Conservation (phyloP, 129 eudicot species). For the Heracleum sosnowskyi region DNA sequence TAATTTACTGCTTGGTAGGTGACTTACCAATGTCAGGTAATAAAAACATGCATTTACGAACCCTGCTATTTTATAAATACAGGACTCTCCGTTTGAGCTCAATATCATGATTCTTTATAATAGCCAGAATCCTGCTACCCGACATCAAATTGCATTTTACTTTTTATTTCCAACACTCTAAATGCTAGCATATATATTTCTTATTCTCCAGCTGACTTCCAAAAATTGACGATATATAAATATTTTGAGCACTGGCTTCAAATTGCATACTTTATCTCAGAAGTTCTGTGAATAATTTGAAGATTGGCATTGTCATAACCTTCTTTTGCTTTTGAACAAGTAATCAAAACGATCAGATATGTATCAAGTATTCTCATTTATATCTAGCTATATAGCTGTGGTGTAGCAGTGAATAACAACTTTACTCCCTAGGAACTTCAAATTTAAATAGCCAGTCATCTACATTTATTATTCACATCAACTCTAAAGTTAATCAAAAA, state of each 20-base stretch:
- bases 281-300: background rate
- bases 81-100: background rate
- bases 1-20: background rate
- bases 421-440: background rate
- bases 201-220: too few species aligned
- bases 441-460: too few species aligned
- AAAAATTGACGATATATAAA: too few species aligned
- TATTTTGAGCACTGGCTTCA: too few species aligned
- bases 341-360: too few species aligned
- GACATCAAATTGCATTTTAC: background rate
- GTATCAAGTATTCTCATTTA: too few species aligned
- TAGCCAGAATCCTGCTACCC: background rate
- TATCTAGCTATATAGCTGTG: too few species aligned
- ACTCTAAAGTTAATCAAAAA: too few species aligned
- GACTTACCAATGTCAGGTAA: background rate
- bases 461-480: too few species aligned
- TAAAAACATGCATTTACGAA: background rate
- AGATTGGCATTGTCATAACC: background rate
- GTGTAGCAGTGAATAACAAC: background rate
- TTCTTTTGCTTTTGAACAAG: background rate
- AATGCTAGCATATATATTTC: background rate
- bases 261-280: background rate
- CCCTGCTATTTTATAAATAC: background rate
- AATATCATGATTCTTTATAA: background rate
- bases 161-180: background rate